These are phyloP conservation scores for Termitomyces sp. DNA, from an alignment of 1,284 basidiomycete genomes.

Conservation along the genomic window DNA sequence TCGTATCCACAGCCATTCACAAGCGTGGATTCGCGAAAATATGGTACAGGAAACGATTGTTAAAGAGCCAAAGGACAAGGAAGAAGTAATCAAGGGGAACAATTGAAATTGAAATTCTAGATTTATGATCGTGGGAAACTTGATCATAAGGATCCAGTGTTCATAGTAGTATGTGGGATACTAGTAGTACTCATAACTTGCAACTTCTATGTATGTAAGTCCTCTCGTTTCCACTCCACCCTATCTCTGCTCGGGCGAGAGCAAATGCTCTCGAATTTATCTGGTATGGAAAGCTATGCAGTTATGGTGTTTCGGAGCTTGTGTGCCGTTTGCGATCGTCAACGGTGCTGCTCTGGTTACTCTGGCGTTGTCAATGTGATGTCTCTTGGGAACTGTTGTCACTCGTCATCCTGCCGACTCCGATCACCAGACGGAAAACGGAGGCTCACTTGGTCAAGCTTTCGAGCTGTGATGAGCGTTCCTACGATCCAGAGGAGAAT, in stretches of 20 bases:
- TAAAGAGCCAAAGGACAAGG: background rate
- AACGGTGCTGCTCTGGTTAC: no score
- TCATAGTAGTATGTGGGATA: no score
- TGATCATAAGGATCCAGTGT: no score
- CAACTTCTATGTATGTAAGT: no score
- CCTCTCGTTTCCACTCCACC: no score
- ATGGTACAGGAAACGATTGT: slow-evolving; percentile 5
- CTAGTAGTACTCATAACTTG: no score
- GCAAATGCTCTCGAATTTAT: background rate
- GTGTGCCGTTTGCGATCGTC: background rate
- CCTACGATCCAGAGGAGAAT: background rate
- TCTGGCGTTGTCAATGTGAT: background rate
- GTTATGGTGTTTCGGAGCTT: background rate
- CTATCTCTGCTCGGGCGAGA: no score
- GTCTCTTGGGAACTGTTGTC: background rate
- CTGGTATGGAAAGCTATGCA: background rate
- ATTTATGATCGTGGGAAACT: slow-evolving; percentile 3
- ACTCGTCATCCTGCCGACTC: background rate
- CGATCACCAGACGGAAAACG: background rate
- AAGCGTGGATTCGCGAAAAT: background rate
- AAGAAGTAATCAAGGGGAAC: background rate
- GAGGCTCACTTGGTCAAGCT: no score
- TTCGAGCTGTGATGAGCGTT: no score
- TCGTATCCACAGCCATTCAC: slow-evolving; percentile 24
- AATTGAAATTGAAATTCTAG: background rate